Conservation (phyloP, 129 eudicot species). For the Rutidosis leptorrhynchoides region DNA sequence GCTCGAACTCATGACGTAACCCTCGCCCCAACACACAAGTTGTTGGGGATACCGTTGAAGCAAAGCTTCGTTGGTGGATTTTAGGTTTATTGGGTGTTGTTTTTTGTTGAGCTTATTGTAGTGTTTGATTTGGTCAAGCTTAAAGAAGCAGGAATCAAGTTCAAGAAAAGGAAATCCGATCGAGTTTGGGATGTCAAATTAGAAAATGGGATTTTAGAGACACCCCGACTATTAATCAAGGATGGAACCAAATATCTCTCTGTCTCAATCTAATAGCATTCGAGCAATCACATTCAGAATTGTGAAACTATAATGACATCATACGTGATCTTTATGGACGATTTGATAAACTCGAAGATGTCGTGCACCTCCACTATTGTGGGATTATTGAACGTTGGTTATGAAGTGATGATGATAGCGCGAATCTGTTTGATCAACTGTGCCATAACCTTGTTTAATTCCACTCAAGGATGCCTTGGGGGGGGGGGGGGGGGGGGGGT, state of each 20-base stretch:
- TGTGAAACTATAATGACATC: conserved; percentile 68
- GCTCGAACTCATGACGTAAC: too few species aligned
- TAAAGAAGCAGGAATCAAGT: conserved; percentile 67
- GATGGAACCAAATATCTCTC: conserved; percentile 81
- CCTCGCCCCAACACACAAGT: too few species aligned
- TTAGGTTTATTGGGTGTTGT: too few species aligned
- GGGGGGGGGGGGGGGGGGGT: too few species aligned
- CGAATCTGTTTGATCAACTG: conserved; percentile 57
- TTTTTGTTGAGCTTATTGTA: too few species aligned
- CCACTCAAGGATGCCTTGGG: too few species aligned
- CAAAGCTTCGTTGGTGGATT: too few species aligned
- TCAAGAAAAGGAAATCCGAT: conserved; percentile 58
- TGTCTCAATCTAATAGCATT: conserved; percentile 71
- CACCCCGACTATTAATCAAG: conserved; percentile 68
- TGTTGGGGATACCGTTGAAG: too few species aligned
- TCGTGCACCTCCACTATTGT: conserved; percentile 58
- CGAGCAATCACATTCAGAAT: conserved; percentile 69
- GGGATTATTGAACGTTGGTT: conserved; percentile 87
- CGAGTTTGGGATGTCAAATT: conserved; percentile 68
- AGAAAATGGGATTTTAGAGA: conserved; percentile 47
- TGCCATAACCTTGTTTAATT: too few species aligned
- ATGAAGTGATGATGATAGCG: conserved; percentile 71
- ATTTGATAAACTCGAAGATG: conserved; percentile 72
- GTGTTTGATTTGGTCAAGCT: too few species aligned
- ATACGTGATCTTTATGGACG: conserved; percentile 77